Conservation (phyloP, 108 stramenopile genomes). For the Cyclotella sp. region DNA sequence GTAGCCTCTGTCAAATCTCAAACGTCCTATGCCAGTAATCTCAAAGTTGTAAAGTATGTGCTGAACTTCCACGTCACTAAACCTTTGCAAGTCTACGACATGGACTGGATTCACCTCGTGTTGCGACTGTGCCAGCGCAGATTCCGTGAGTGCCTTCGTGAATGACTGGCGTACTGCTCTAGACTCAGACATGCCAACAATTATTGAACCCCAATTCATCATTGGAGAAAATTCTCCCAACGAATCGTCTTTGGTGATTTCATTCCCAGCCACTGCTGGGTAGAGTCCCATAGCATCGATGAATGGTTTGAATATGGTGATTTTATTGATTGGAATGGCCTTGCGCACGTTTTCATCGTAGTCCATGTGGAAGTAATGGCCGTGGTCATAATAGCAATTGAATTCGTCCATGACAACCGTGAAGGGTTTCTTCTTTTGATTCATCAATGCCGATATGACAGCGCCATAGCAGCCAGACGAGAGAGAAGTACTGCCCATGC, state of each 20-base stretch:
- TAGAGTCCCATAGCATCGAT: constrained; percentile 74
- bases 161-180: constrained; percentile 62
- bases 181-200: constrained; percentile 70
- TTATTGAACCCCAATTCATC: constrained; percentile 75
- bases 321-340: constrained; percentile 71
- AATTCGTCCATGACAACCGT: constrained; percentile 81
- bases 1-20: constrained; percentile 84
- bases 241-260: constrained; percentile 20
- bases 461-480: constrained; percentile 74
- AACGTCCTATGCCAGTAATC: constrained; percentile 76
- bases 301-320: constrained; percentile 76
- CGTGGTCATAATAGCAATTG: constrained; percentile 79
- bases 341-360: constrained; percentile 71
- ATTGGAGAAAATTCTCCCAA: constrained; percentile 15
- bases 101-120: constrained; percentile 30
- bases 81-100: constrained; percentile 73
- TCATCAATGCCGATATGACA: constrained; percentile 70
- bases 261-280: constrained; percentile 47
- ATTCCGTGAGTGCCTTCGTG: constrained; percentile 61
- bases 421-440: constrained; percentile 74
- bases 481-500: constrained; percentile 47
- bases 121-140: constrained; percentile 33
- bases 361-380: constrained; percentile 84
- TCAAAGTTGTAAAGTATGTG: constrained; percentile 86
- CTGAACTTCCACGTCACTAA: constrained; percentile 72